These are phyloP conservation scores for Wickerhamiella cacticola DNA, from an alignment of 805 yeast species.

Conservation along the genomic window DNA sequence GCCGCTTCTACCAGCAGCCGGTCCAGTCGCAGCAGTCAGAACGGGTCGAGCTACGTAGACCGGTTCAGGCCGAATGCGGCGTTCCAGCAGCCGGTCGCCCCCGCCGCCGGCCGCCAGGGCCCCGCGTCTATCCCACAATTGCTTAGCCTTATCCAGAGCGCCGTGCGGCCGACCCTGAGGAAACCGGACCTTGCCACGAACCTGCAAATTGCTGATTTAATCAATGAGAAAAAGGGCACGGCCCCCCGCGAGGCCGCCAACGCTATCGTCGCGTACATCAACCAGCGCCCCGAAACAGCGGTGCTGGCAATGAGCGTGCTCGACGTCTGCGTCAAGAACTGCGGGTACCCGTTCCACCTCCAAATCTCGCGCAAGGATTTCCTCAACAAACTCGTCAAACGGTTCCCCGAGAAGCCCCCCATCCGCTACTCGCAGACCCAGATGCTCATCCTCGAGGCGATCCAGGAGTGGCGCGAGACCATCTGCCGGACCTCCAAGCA, in stretches of 20 bases:
- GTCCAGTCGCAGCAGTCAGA: not conserved
- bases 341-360: conserved; percentile 93
- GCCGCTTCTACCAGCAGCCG: not conserved
- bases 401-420: conserved; percentile 94
- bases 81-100: conserved; percentile 10
- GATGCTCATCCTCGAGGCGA: conserved; percentile 70
- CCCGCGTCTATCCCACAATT: conserved; percentile 15
- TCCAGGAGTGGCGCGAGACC: conserved; percentile 96
- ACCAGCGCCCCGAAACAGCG: conserved; percentile 73
- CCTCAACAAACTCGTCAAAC: conserved; percentile 78
- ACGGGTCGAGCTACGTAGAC: conserved; percentile 18
- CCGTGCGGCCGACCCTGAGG: conserved; percentile 66
- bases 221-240: conserved; percentile 84
- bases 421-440: conserved; percentile 72
- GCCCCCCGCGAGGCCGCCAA: conserved; percentile 88
- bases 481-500: conserved; percentile 80
- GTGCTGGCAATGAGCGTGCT: conserved; percentile 63
- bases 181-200: conserved; percentile 87
- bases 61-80: conserved; percentile 22
- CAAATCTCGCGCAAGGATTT: conserved; percentile 94
- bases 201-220: conserved; percentile 83
- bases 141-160: conserved; percentile 43
- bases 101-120: conserved; percentile 8
- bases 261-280: conserved; percentile 69
- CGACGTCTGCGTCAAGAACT: conserved; percentile 89